These are phyloP conservation scores for Elsinoe perseae DNA, from an alignment of 2,329 filamentous ascomycete genomes.

Conservation along the genomic window DNA sequence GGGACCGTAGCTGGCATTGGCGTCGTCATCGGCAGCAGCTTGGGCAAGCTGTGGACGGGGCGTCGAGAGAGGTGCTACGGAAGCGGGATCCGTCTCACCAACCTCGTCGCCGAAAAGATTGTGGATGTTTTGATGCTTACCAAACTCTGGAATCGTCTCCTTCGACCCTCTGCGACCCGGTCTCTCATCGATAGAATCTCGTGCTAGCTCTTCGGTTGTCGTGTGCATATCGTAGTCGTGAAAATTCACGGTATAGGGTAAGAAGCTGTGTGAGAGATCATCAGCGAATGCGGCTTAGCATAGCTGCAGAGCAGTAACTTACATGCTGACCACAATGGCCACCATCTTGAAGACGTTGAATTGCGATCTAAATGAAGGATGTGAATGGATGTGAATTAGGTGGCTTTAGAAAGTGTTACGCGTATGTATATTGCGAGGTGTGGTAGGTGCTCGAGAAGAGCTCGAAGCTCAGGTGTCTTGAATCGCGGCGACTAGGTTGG, in stretches of 20 bases:
- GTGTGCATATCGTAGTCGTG: conserved; percentile 34
- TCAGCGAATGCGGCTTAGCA: neutral
- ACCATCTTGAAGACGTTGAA: conserved; percentile 4
- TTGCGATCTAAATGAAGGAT: neutral
- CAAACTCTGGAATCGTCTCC: neutral
- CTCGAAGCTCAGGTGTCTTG: neutral
- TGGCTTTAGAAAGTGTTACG: neutral
- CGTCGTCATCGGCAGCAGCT: conserved; percentile 23
- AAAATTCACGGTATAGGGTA: conserved; percentile 89
- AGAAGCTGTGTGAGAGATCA: conserved; percentile 54
- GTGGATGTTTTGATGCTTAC: neutral
- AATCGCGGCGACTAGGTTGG: neutral
- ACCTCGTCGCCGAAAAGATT: conserved; percentile 34
- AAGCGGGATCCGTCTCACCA: neutral
- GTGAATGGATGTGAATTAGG: neutral
- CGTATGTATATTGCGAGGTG: neutral
- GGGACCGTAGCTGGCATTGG: neutral
- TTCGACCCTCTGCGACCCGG: neutral
- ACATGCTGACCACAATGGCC: conserved; percentile 24
- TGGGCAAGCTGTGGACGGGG: conserved; percentile 19
- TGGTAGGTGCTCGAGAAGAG: neutral
- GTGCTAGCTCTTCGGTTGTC: neutral
- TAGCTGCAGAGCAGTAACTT: conserved; percentile 20
- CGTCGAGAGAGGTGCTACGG: neutral
- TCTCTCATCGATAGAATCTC: neutral